Evolutionary conservation across 306 rosid genomes (phyloP), one percentile per base, ranked within the genome.

Genomic region (Vicia faba): DNA sequence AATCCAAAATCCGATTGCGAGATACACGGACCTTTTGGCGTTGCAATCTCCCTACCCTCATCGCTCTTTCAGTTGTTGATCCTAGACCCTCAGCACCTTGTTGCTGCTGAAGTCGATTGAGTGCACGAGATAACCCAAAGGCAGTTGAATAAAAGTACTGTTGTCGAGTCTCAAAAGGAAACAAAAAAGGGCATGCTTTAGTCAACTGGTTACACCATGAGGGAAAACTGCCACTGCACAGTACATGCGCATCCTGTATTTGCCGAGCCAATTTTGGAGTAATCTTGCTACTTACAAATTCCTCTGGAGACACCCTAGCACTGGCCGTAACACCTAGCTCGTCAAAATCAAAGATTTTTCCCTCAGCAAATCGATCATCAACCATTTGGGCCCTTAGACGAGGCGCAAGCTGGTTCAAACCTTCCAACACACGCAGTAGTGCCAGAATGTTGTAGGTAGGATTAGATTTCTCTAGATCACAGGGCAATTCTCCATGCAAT

Each of bases 171-270:
- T 91, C 99, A 82, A 95, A 95, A 70, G 99, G 99, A 83, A 95
- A 91, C 83, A 95, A 79, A 77, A 95, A 95, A 0, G 99, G 99
- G 57, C 99, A 95, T 4, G 99, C 96, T 81, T 91, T 91, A n/a
- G 97, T 88, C 80, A 95, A 75, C 79, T 95, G 99, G 82, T 90
- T 90, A 73, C 99, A 95, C 99, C 99, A 95, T 1, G 88, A 82
- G 41, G 99, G 99, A 65, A 95, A 96, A 79, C 97, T 95, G 53
- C 99, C 99, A 77, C 99, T 95, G 80, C 99, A 95, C 45, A 95
- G 77, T 12, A 97, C 96, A 86, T 88, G 97, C 31, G 97, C 99
- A 75, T 95, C 99, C 69, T 95, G 99, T 64, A 95, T 95, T 76
- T 95, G 99, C 72, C 99, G 73, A 18, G 99, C 95, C 79, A 95